phyloP scores from a whole-genome alignment of 768 basidiomycete species.

The Lactarius quietus region DNA sequence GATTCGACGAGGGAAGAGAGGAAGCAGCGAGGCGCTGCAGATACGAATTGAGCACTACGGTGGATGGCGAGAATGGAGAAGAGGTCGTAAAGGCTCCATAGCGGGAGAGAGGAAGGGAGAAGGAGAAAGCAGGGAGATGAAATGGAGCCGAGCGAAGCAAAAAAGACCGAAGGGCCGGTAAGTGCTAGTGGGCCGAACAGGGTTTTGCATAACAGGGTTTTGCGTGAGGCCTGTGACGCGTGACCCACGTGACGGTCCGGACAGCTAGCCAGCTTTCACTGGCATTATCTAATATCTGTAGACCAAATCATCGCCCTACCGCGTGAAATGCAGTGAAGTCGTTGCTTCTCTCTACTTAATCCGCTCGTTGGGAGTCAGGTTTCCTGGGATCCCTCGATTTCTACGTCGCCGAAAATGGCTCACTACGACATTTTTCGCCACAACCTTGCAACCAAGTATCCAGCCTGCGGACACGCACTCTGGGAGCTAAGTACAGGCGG shows the following conservation, averaged over 20 bases:
- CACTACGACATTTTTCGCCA: neutral
- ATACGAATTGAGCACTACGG: conserved; percentile 90
- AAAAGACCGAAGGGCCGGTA: too few species aligned
- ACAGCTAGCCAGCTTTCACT: too few species aligned
- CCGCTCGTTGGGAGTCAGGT: too few species aligned
- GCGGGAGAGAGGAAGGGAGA: conserved; percentile 62
- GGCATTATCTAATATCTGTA: too few species aligned
- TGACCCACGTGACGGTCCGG: too few species aligned
- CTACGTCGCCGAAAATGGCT: neutral
- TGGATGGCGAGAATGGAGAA: conserved; percentile 75
- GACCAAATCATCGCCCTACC: too few species aligned
- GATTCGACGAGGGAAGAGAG: conserved; percentile 15
- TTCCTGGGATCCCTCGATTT: neutral
- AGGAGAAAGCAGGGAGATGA: conserved; percentile 68
- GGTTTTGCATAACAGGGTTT: too few species aligned
- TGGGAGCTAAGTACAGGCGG: neutral
- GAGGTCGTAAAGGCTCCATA: conserved; percentile 67
- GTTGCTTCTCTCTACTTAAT: too few species aligned
- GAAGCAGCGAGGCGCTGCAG: conserved; percentile 60
- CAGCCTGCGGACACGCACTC: neutral
- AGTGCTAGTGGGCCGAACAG: too few species aligned
- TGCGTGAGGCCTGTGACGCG: too few species aligned
- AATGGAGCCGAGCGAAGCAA: conserved; percentile 62
- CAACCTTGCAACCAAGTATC: neutral
- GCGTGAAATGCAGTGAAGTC: too few species aligned